These are phyloP conservation scores for Neopestalotiopsis rosae DNA, from an alignment of 2,329 filamentous ascomycete species.

Conservation along the genomic window DNA sequence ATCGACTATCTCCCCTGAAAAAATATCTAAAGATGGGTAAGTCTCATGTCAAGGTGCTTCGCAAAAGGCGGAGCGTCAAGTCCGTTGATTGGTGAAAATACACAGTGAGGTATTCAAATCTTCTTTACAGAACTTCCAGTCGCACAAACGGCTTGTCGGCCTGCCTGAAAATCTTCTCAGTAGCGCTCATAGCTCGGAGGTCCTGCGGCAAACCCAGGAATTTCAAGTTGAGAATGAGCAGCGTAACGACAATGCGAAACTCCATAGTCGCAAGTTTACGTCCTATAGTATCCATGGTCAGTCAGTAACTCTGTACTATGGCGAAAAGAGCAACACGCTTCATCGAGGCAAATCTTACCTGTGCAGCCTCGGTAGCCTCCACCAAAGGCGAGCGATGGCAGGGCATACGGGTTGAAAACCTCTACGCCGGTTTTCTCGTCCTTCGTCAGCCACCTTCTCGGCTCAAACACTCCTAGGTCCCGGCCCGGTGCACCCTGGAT, in stretches of 20 bases:
- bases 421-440: background rate
- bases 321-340: background rate
- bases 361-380: background rate
- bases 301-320: background rate
- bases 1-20: no score
- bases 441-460: background rate
- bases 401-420: background rate
- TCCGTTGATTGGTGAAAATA: no score
- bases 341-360: background rate
- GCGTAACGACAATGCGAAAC: constrained; percentile 22
- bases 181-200: constrained; percentile 12
- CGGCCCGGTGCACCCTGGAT: background rate
- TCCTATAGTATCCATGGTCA: constrained; percentile 13
- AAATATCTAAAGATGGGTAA: no score
- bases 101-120: no score
- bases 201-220: constrained; percentile 23
- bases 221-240: constrained; percentile 24
- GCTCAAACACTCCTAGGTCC: background rate
- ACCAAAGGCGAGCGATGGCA: constrained; percentile 2
- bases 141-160: background rate
- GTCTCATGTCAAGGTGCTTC: no score
- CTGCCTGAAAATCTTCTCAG: background rate
- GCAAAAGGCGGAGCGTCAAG: no score
- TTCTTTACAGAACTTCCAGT: background rate
- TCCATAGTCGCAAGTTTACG: constrained; percentile 25